phyloP scores from a whole-genome alignment of 2,329 filamentous ascomycete genomes.

The Colletotrichum sp. region DNA sequence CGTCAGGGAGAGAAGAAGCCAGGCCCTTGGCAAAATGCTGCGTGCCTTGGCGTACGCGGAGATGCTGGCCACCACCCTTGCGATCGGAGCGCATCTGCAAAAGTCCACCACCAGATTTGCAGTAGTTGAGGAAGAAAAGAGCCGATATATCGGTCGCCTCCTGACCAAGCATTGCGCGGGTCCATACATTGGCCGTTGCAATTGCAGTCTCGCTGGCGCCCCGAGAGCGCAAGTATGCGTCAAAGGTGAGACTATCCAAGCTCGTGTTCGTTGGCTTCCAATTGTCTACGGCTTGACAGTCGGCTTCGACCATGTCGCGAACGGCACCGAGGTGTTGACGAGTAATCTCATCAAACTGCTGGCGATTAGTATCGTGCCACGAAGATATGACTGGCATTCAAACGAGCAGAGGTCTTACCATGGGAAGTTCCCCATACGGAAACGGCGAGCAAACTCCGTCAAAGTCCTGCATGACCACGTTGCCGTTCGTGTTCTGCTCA shows the following conservation, averaged over 20 bases:
- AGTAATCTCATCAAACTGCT: constrained; percentile 8
- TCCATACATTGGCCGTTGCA: constrained; percentile 46
- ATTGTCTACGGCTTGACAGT: constrained; percentile 29
- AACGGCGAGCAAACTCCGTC: constrained; percentile 32
- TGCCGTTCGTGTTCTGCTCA: constrained; percentile 51
- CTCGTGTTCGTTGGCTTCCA: constrained; percentile 22
- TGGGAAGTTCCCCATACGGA: constrained; percentile 22
- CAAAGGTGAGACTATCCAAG: constrained; percentile 31
- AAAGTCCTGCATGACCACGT: constrained; percentile 43
- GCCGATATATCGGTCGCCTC: constrained; percentile 55
- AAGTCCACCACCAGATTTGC: constrained; percentile 55
- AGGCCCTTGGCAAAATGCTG: constrained; percentile 44
- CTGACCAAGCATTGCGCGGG: constrained; percentile 53
- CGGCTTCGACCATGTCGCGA: constrained; percentile 30
- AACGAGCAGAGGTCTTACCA: constrained; percentile 10
- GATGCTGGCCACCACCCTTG: constrained; percentile 56
- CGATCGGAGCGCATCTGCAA: constrained; percentile 57
- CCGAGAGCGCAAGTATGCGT: constrained; percentile 29
- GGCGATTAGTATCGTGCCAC: neutral
- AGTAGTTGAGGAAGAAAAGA: constrained; percentile 60
- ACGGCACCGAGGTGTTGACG: constrained; percentile 11
- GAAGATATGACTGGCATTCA: neutral
- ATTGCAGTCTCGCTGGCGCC: constrained; percentile 30
- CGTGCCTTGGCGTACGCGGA: constrained; percentile 53
- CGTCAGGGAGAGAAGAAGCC: constrained; percentile 34